Conservation (phyloP, 352 stramenopile genomes). For the Pythium coloratum region DNA sequence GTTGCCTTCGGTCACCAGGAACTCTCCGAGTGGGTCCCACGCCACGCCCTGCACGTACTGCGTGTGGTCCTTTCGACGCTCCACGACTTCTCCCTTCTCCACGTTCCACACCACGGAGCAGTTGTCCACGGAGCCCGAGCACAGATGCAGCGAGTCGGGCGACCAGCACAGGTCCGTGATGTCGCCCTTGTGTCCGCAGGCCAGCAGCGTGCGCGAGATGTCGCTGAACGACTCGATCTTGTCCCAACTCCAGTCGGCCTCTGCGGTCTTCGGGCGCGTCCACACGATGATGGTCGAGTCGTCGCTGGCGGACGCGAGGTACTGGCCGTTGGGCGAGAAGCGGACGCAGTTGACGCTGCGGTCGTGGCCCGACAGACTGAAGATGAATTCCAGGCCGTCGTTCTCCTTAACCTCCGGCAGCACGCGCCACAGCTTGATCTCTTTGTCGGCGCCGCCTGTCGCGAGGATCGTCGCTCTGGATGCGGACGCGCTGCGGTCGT, state of each 20-base stretch:
- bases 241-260: conserved; percentile 72
- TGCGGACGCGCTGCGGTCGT: conserved; percentile 13
- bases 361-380: conserved; percentile 86
- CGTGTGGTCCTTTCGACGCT: conserved; percentile 91
- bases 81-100: conserved; percentile 71
- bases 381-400: conserved; percentile 67
- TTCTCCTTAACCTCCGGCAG: conserved; percentile 34
- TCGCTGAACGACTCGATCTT: conserved; percentile 78
- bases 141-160: conserved; percentile 88
- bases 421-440: conserved; percentile 87
- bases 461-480: conserved; percentile 42
- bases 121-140: conserved; percentile 93
- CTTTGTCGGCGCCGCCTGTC: conserved; percentile 86
- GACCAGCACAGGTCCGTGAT: conserved; percentile 94
- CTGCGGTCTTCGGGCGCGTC: conserved; percentile 71
- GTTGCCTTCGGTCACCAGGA: conserved; percentile 92
- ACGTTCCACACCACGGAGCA: conserved; percentile 89
- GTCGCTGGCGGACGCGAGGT: conserved; percentile 87
- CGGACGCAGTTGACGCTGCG: conserved; percentile 90
- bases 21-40: conserved; percentile 94
- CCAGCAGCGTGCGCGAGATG: conserved; percentile 72
- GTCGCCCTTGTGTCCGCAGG: conserved; percentile 85
- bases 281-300: conserved; percentile 89
- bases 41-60: conserved; percentile 97
- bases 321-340: conserved; percentile 88